Evolutionary conservation across 1,284 basidiomycete genomes (phyloP), one percentile per base, ranked within the genome.

Genomic region (Afroboletus lepidellus): DNA sequence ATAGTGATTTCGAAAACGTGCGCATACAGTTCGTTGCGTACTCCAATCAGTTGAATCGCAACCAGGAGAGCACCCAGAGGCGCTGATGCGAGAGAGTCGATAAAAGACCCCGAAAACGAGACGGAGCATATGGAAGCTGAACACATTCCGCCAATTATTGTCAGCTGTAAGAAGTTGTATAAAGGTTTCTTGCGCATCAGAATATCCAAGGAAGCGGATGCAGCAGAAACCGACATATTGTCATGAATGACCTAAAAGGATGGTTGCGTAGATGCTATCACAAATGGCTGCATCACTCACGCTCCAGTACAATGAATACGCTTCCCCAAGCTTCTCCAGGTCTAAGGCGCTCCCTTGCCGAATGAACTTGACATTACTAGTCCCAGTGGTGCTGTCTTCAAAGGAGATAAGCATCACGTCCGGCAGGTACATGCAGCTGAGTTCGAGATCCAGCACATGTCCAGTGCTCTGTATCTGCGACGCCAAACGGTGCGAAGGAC

Each of bases 1-100:
- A 93, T 81, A 5, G 88, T 90, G 59, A 94, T 92, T 60, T 95
- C 94, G 60, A 94, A 93, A 27, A 92, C 80, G 57, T 93, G 92
- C 15, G 83, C 85, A 66, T 93, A 94, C 34, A 97, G 72, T 69
- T 94, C 91, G 62, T 92, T 90, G 56, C 83, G 77, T 9, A 82
- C 82, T 11, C 87, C 85, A 34, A 92, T 67, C 46, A 87, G 75
- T 65, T 94, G 92, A n/a, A 92, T 79, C 41, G 74, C 70, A 20
- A 92, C 84, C 27, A 97, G 77, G 11, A 94, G 74, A n/a, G 81
- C 82, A 13, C 94, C 93, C 12, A 96, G 78, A 0, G 91, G 90
- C 59, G 89, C 87, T 1, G 83, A 77, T 49, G 85, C 77, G 33
- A 94, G 70, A 13, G 83, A 81, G 71, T 96, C 93, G 64, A 94